A percentile compares a stretch with the other conserved stretches of the same genome.
phyloP scores from a whole-genome alignment of 2,329 filamentous ascomycete genomes.

The Lasiodiplodia sp. region DNA sequence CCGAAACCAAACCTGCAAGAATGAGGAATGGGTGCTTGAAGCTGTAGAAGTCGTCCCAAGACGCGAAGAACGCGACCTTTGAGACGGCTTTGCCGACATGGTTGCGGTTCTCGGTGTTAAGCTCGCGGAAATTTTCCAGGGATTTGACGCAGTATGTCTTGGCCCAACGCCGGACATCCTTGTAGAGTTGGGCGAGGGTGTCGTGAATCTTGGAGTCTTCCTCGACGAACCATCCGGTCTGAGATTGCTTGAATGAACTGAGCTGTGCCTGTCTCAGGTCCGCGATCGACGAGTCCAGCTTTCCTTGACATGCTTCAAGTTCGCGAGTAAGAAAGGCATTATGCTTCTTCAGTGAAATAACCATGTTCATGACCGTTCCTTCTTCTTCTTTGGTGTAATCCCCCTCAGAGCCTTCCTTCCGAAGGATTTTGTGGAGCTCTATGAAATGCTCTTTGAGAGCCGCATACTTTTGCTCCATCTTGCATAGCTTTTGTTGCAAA shows the following conservation, averaged over 20 bases:
- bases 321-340: neutral
- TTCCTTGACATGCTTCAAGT: neutral
- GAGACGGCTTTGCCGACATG: neutral
- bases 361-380: too few species aligned
- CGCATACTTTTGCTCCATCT: too few species aligned
- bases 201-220: conserved; percentile 1
- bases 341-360: too few species aligned
- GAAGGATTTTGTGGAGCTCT: fast-evolving
- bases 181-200: neutral
- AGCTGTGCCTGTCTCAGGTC: conserved; percentile 4
- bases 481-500: too few species aligned
- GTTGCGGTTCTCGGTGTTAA: too few species aligned
- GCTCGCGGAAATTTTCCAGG: neutral
- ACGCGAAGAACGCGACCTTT: neutral
- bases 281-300: neutral
- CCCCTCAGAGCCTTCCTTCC: neutral
- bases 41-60: neutral
- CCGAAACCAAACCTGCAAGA: neutral
- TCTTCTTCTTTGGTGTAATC: too few species aligned
- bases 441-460: too few species aligned
- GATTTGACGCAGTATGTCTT: neutral
- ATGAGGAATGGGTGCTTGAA: conserved; percentile 25
- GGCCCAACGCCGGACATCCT: neutral
- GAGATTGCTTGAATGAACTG: neutral
- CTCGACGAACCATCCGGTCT: neutral